Base-by-base conservation (phyloP, 306 rosid species). In the Rosa rugosa region DNA sequence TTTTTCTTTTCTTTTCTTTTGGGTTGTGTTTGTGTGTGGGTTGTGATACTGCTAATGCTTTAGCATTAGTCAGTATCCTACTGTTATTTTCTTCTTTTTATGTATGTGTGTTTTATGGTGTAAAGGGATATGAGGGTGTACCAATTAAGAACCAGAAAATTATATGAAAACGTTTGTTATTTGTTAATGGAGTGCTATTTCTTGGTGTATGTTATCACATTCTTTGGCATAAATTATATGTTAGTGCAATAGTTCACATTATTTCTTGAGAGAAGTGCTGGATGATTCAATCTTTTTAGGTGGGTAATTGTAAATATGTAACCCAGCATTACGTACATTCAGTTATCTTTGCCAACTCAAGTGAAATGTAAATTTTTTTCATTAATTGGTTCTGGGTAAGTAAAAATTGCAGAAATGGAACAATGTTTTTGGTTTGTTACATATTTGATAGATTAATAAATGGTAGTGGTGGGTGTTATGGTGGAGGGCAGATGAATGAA, bases 61-160 rank as follows among this genome's bases (percentile, higher is more conserved):
- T 83, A 84, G 86, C 71, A 59, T 83, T 78, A 51, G 73, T 72
- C 34, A 38, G 49, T 42, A 59, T 65, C 22, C 36, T 34, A 60
- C 46, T 36, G 14, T 68, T 69, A 13, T 22, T 16, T 12, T 17
- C 36, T 62, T 66, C 44, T 42, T 25, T 41, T 51, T 25, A 41
- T 53, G 54, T 81, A 72, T 45, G 88, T 82, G 83, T 80, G 79
- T 69, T 83, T 84, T 44, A 77, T 80, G 86, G 77, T 82, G 87
- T 88, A 86, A 46, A 71, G 12, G 75, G 75, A 82, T 77, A 75
- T 73, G 83, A 54, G 77, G 75, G 80, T 86, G 83, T 81, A 63
- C 66, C 62, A 44, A 75, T 34, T 50, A 72, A 83, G 85, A 77
- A 79, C 80, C 60, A 69, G 64, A 34, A 81, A 67, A 84, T 67